These are phyloP conservation scores for Kwoniella mangroviensis DNA, from an alignment of 768 basidiomycete species.

Conservation along the genomic window DNA sequence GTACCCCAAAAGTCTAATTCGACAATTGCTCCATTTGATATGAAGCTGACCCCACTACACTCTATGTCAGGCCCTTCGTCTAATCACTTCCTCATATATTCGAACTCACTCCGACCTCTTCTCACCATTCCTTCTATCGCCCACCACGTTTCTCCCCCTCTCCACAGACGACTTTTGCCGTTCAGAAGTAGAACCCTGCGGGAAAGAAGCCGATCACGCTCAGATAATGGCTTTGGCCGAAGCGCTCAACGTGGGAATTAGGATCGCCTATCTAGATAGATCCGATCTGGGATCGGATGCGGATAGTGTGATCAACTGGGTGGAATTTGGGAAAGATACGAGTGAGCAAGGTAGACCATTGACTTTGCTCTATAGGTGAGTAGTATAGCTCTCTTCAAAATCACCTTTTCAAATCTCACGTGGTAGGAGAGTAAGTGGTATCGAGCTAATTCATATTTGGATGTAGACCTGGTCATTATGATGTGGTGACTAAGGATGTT, in stretches of 20 bases:
- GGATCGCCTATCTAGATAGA: constrained; percentile 81
- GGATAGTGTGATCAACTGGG: constrained; percentile 57
- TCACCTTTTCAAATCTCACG: too few species aligned
- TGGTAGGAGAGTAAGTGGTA: too few species aligned
- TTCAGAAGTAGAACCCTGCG: constrained; percentile 68
- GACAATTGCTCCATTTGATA: too few species aligned
- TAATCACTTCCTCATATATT: constrained; percentile 83
- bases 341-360: constrained; percentile 62
- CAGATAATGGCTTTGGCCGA: constrained; percentile 77
- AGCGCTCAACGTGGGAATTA: constrained; percentile 70
- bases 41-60: too few species aligned
- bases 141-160: constrained; percentile 69
- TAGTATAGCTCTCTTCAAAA: neutral
- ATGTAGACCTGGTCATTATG: constrained; percentile 82
- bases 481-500: constrained; percentile 64
- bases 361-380: constrained; percentile 75
- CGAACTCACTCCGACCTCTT: constrained; percentile 68
- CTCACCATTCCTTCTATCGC: constrained; percentile 74
- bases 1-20: too few species aligned
- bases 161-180: constrained; percentile 72
- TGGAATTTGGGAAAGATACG: constrained; percentile 60
- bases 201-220: constrained; percentile 69
- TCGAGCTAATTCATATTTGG: too few species aligned
- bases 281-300: constrained; percentile 37
- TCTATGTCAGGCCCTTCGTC: constrained; percentile 78